Conservation (phyloP, 768 basidiomycete genomes). For the Brasilioporus rufonigricans region DNA sequence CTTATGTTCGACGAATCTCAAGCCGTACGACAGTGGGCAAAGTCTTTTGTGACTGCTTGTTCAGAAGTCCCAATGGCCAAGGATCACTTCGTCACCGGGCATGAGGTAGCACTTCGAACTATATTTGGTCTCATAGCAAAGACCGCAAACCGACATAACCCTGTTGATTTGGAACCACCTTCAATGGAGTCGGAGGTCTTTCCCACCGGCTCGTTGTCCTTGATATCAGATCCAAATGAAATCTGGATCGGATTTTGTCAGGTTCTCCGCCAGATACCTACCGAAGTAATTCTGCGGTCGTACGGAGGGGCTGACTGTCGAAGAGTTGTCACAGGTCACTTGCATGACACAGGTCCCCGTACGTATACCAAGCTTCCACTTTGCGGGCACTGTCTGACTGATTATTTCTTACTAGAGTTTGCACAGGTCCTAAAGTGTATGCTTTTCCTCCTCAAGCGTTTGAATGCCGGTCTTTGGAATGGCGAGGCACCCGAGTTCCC, state of each 20-base stretch:
- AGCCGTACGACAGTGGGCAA: slow-evolving; percentile 61
- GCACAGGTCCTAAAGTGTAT: slow-evolving; percentile 55
- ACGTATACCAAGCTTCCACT: slow-evolving; percentile 33
- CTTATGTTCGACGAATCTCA: slow-evolving; percentile 51
- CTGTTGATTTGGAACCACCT: neutral
- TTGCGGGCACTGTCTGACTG: neutral
- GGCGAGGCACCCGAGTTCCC: slow-evolving; percentile 72
- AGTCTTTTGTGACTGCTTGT: slow-evolving; percentile 40
- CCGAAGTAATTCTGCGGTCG: slow-evolving; percentile 36
- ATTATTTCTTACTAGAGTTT: slow-evolving; percentile 49
- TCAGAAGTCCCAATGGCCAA: slow-evolving; percentile 43
- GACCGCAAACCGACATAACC: slow-evolving; percentile 1
- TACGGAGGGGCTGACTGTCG: slow-evolving; percentile 43
- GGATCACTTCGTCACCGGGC: slow-evolving; percentile 47
- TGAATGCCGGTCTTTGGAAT: slow-evolving; percentile 62
- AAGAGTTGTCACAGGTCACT: slow-evolving; percentile 56
- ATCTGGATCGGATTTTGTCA: slow-evolving; percentile 52
- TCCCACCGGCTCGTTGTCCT: slow-evolving; percentile 17
- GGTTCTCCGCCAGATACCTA: slow-evolving; percentile 55
- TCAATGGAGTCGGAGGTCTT: slow-evolving; percentile 5
- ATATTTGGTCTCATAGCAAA: slow-evolving; percentile 31
- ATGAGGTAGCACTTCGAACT: slow-evolving; percentile 44
- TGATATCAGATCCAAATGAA: slow-evolving; percentile 39
- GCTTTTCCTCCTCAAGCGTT: slow-evolving; percentile 55
- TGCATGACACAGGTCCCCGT: slow-evolving; percentile 61